Base-by-base conservation (phyloP, 345 rosid genomes). In the Syzygium jambos region DNA sequence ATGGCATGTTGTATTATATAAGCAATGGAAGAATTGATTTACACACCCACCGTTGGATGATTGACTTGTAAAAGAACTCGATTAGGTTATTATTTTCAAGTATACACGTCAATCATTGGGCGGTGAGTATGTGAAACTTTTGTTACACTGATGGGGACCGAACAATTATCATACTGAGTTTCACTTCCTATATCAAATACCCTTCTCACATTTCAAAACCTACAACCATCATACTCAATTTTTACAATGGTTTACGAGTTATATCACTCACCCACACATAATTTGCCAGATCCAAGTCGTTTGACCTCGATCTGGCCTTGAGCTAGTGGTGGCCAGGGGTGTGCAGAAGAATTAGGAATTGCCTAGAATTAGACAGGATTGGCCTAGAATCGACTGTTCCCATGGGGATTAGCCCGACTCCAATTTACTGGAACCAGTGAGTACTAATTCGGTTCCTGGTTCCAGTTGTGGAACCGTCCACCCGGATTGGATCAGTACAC, bases 11-110 rank as follows among this genome's bases (percentile, higher is more conserved):
- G 19, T n/a, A 61, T 27, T 13, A n/a, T 61, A 27, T 13, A 13
- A 3, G n/a, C 9, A 2, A 27, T 0, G 30, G 2, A 2, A n/a
- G 68, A 61, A n/a, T 61, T 61, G 17, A n/a, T n/a, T n/a, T 61
- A 61, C 9, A 27, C 5, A 12, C 2, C 16, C 34, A n/a, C 13
- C 17, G 3, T 12, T 61, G 14, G 4, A 61, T 12, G 34, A 27
- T 61, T 12, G 0, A 2, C 29, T 6, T 29, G 29, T 61, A 2
- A 61, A 61, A 61, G 1, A 1, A n/a, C 5, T 61, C 14, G 8
- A 12, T 61, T 61, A 12, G 2, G 0, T 61, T 61, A 14, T 12
- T 61, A 61, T 61, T 13, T 11, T 12, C 16, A 61, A n/a, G 15
- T 13, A n/a, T 6, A n/a, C 4, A 13, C n/a, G 17, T n/a, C 17